phyloP scores from a whole-genome alignment of 148 eudicot species.

The Hydrangea macrophylla region DNA sequence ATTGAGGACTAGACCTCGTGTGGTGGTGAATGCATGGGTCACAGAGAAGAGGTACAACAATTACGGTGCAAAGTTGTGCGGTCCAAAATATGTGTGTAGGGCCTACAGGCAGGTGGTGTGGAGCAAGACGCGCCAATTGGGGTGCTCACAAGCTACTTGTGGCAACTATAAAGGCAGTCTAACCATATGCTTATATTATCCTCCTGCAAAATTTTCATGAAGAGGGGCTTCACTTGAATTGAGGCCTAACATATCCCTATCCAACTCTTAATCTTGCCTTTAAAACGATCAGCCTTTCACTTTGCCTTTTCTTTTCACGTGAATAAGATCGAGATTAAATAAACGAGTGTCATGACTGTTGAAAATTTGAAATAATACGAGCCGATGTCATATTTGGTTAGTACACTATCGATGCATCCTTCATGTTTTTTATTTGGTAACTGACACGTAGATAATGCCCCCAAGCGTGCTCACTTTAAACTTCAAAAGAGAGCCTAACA shows the following conservation, averaged over 20 bases:
- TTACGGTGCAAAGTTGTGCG: slow-evolving; percentile 37
- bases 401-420: too few species aligned
- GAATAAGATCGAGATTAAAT: too few species aligned
- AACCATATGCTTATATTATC: slow-evolving; percentile 62
- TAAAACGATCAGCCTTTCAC: too few species aligned
- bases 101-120: slow-evolving; percentile 76
- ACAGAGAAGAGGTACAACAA: slow-evolving; percentile 50
- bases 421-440: too few species aligned
- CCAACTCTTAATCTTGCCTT: too few species aligned
- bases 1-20: slow-evolving; percentile 26
- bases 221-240: slow-evolving; percentile 44
- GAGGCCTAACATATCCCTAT: neutral
- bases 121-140: slow-evolving; percentile 47
- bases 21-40: slow-evolving; percentile 56
- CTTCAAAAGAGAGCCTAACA: too few species aligned
- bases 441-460: too few species aligned
- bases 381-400: too few species aligned
- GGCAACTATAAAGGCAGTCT: slow-evolving; percentile 28
- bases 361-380: too few species aligned
- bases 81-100: slow-evolving; percentile 37
- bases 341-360: too few species aligned
- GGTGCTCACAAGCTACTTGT: slow-evolving; percentile 55
- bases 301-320: too few species aligned
- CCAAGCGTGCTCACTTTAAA: too few species aligned
- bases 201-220: slow-evolving; percentile 72